Evolutionary conservation across 1,284 basidiomycete species (phyloP).

Genomic region (Amylostereum chailletii): DNA sequence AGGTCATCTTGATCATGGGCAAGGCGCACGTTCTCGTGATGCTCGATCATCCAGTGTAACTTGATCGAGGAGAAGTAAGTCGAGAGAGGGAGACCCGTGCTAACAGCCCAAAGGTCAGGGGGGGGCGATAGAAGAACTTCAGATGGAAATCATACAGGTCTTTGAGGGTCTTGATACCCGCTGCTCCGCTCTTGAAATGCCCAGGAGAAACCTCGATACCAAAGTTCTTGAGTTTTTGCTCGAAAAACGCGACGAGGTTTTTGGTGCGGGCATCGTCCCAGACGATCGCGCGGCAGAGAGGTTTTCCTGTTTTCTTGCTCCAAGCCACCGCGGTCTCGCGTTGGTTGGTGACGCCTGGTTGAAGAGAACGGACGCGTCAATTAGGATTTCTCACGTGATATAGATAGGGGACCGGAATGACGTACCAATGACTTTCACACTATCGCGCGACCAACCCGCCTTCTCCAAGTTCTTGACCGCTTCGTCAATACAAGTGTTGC

Average conservation of each 20-base stretch:
- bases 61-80: slow-evolving; percentile 98
- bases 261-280: slow-evolving; percentile 95
- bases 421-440: slow-evolving; percentile 88
- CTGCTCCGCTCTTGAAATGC: slow-evolving; percentile 59
- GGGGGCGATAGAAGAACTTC: slow-evolving; percentile 9
- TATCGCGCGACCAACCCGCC: slow-evolving; percentile 66
- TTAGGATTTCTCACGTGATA: slow-evolving; percentile 4
- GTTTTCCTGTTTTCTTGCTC: slow-evolving; percentile 85
- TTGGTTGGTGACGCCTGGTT: slow-evolving; percentile 92
- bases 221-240: slow-evolving; percentile 61
- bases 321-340: slow-evolving; percentile 95
- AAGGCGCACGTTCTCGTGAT: slow-evolving; percentile 69
- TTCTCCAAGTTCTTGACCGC: slow-evolving; percentile 70
- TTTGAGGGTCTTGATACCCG: slow-evolving; percentile 58
- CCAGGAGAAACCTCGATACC: slow-evolving; percentile 74
- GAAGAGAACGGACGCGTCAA: background rate
- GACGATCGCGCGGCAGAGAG: slow-evolving; percentile 85
- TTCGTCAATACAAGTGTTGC: slow-evolving; percentile 72
- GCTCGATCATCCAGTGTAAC: slow-evolving; percentile 93
- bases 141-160: slow-evolving; percentile 42
- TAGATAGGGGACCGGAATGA: slow-evolving; percentile 8
- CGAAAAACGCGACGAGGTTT: slow-evolving; percentile 70
- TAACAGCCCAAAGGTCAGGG: slow-evolving; percentile 19
- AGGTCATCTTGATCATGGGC: slow-evolving; percentile 83
- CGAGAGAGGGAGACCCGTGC: slow-evolving; percentile 87